Conservation (phyloP, 1,284 basidiomycete species). For the Cutaneotrichosporon daszewskae region DNA sequence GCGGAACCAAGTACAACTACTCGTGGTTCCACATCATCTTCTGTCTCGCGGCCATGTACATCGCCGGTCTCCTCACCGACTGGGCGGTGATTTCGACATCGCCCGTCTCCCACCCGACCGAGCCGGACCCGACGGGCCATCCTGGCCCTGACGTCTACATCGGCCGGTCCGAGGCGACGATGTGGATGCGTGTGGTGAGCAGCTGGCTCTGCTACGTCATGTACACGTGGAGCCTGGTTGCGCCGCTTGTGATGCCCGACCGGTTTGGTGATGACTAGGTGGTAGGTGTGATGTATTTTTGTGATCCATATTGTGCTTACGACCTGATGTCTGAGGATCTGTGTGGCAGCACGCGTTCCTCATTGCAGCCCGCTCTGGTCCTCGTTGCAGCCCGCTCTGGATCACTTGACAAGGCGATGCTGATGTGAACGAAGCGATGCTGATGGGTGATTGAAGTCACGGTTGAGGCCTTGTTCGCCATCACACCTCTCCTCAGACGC, state of each 20-base stretch:
- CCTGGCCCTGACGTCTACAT: conserved; percentile 79
- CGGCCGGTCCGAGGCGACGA: conserved; percentile 87
- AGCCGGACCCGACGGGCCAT: conserved; percentile 24
- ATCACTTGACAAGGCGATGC: too few relatives aligned
- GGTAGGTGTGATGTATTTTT: neutral
- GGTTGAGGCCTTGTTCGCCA: too few relatives aligned
- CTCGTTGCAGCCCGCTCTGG: too few relatives aligned
- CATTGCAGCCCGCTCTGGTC: too few relatives aligned
- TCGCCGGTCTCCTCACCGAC: conserved; percentile 96
- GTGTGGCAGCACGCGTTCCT: too few relatives aligned
- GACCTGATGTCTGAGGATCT: too few relatives aligned
- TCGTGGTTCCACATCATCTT: conserved; percentile 99
- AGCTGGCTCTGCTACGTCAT: conserved; percentile 88
- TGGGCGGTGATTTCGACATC: conserved; percentile 58
- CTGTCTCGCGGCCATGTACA: conserved; percentile 93
- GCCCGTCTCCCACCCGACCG: conserved; percentile 31
- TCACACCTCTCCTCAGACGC: too few relatives aligned
- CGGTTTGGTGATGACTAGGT: conserved; percentile 42
- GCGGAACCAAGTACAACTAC: conserved; percentile 98
- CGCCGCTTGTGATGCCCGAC: conserved; percentile 80
- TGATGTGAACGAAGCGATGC: too few relatives aligned
- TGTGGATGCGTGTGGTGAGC: conserved; percentile 98
- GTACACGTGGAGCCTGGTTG: conserved; percentile 85
- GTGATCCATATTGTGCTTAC: too few relatives aligned
- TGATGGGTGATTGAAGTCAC: too few relatives aligned